phyloP scores from a whole-genome alignment of 108 stramenopile species.

The Cylindrotheca fusiformis region DNA sequence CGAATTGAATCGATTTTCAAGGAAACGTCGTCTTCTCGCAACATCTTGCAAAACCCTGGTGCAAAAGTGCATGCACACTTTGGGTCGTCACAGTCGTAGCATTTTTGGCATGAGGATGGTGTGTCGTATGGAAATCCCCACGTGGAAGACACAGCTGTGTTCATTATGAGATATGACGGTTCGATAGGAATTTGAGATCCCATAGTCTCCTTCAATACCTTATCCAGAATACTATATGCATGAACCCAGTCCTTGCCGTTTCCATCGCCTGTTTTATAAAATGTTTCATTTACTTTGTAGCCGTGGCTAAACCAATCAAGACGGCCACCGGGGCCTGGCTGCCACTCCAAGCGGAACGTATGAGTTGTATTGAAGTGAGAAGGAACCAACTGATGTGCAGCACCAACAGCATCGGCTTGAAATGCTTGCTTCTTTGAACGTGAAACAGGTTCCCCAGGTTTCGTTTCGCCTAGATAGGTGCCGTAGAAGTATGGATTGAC shows the following conservation, averaged over 20 bases:
- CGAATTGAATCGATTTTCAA: slow-evolving; percentile 86
- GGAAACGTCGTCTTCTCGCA: slow-evolving; percentile 57
- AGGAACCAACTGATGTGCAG: slow-evolving; percentile 67
- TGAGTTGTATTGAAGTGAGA: slow-evolving; percentile 86
- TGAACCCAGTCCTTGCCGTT: slow-evolving; percentile 81
- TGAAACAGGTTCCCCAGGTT: slow-evolving; percentile 79
- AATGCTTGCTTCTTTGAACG: slow-evolving; percentile 84
- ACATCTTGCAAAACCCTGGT: slow-evolving; percentile 86
- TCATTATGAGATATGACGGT: slow-evolving; percentile 90
- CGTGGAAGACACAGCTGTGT: slow-evolving; percentile 88
- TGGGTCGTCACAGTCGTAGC: slow-evolving; percentile 86
- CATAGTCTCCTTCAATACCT: slow-evolving; percentile 55
- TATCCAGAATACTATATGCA: slow-evolving; percentile 64
- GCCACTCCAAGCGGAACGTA: slow-evolving; percentile 94
- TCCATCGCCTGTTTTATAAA: slow-evolving; percentile 68
- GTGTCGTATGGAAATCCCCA: slow-evolving; percentile 93
- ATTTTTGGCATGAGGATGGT: slow-evolving; percentile 83
- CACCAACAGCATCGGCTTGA: slow-evolving; percentile 94
- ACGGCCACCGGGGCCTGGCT: slow-evolving; percentile 84
- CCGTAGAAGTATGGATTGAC: slow-evolving; percentile 97
- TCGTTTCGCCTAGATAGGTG: slow-evolving; percentile 80
- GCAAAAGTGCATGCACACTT: slow-evolving; percentile 84
- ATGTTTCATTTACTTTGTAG: slow-evolving; percentile 53
- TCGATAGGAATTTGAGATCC: slow-evolving; percentile 92
- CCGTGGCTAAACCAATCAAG: slow-evolving; percentile 89